Percentiles rank a stretch among this genome's conserved stretches.
Evolutionary conservation across 805 yeast genomes (phyloP).

Genomic region (Ogataea ramenticola): DNA sequence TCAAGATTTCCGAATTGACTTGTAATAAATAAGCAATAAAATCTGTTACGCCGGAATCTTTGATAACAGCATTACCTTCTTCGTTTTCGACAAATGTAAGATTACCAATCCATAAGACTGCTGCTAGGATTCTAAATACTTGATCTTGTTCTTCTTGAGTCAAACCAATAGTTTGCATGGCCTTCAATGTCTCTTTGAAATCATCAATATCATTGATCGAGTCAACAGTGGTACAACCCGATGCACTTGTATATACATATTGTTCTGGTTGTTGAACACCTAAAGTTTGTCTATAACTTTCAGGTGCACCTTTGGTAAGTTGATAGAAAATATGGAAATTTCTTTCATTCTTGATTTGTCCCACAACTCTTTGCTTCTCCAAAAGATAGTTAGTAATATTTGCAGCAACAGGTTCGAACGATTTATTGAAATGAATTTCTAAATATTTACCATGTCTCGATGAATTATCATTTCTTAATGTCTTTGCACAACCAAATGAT

Average conservation of each 20-base stretch:
- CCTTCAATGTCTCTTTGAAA: constrained; percentile 70
- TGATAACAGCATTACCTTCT: constrained; percentile 74
- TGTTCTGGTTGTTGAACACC: constrained; percentile 95
- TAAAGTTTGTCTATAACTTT: constrained; percentile 68
- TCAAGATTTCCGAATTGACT: constrained; percentile 61
- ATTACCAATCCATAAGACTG: constrained; percentile 93
- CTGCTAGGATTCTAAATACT: constrained; percentile 77
- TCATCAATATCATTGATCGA: constrained; percentile 81
- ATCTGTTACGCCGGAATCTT: constrained; percentile 86
- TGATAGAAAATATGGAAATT: constrained; percentile 97
- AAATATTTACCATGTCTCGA: constrained; percentile 91
- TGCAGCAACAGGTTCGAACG: constrained; percentile 88
- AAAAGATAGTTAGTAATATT: constrained; percentile 90
- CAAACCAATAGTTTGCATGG: constrained; percentile 86
- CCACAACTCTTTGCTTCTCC: constrained; percentile 96
- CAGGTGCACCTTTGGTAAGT: constrained; percentile 85
- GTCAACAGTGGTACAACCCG: constrained; percentile 79
- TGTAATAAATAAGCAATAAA: constrained; percentile 89
- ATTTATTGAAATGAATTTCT: constrained; percentile 78
- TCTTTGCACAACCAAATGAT: constrained; percentile 91
- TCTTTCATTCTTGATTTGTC: constrained; percentile 86
- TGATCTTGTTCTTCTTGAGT: constrained; percentile 80
- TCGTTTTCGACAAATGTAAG: constrained; percentile 79
- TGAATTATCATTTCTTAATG: constrained; percentile 81
- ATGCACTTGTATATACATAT: constrained; percentile 79